Evolutionary conservation across 768 basidiomycete species (phyloP).

Genomic region (Hygrocybe punicea): DNA sequence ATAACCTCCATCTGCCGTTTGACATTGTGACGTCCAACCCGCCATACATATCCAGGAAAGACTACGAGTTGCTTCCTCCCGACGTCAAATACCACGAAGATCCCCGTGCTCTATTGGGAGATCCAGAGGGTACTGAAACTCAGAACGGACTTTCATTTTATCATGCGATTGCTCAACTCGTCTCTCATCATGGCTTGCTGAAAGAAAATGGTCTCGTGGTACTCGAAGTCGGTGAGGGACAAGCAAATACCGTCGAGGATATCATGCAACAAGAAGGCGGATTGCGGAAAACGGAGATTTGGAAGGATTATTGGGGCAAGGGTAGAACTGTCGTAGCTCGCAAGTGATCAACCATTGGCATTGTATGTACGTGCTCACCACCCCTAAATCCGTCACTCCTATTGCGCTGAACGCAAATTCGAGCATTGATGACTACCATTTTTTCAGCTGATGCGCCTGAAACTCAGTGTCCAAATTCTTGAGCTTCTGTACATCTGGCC

Average conservation of each 20-base stretch:
- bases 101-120: constrained; percentile 72
- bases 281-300: constrained; percentile 56
- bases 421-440: too few relatives aligned
- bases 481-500: too few relatives aligned
- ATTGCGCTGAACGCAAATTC: too few relatives aligned
- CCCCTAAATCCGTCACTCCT: not conserved
- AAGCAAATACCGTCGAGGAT: constrained; percentile 58
- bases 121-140: constrained; percentile 20
- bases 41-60: constrained; percentile 73
- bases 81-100: constrained; percentile 82
- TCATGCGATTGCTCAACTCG: constrained; percentile 61
- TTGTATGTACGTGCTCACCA: too few relatives aligned
- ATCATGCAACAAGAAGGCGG: constrained; percentile 52
- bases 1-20: constrained; percentile 48
- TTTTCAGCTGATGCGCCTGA: too few relatives aligned
- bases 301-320: constrained; percentile 78
- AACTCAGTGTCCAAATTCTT: too few relatives aligned
- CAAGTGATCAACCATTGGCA: constrained; percentile 40
- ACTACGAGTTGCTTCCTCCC: constrained; percentile 59
- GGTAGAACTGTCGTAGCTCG: constrained; percentile 66
- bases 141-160: constrained; percentile 56
- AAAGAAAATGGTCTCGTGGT: constrained; percentile 55
- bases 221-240: constrained; percentile 75
- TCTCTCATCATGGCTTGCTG: constrained; percentile 52
- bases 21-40: constrained; percentile 83